phyloP scores from a whole-genome alignment of 2,329 filamentous ascomycete species.

The Colletotrichum magnum region DNA sequence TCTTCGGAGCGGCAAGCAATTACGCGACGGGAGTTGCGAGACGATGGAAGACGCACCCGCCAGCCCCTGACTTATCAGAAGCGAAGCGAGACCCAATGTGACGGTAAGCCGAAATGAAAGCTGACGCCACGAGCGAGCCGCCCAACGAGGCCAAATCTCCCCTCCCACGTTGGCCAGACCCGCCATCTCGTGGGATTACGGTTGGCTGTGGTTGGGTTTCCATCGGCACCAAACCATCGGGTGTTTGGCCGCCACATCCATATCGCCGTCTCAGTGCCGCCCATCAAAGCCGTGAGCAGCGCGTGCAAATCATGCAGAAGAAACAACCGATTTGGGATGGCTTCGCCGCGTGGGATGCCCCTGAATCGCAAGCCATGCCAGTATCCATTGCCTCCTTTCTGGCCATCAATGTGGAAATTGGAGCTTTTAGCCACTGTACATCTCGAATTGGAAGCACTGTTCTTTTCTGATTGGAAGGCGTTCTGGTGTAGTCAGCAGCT shows the following conservation, averaged over 20 bases:
- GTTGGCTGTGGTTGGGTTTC: background rate
- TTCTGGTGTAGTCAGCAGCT: background rate
- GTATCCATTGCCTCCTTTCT: conserved; percentile 11
- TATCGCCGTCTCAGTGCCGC: background rate
- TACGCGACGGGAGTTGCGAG: background rate
- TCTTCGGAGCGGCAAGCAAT: background rate
- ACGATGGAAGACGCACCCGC: background rate
- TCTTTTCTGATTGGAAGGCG: conserved; percentile 11
- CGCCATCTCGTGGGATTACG: background rate
- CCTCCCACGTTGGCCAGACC: conserved; percentile 12
- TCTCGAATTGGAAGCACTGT: background rate
- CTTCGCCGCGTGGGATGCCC: background rate
- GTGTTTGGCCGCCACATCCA: background rate
- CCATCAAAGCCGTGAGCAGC: too few species aligned
- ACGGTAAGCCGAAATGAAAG: conserved; percentile 18
- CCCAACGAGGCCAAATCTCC: background rate
- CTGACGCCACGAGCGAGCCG: conserved; percentile 35
- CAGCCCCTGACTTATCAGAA: background rate
- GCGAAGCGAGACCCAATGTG: conserved; percentile 6
- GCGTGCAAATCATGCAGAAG: too few species aligned
- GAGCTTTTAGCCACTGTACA: conserved; percentile 6
- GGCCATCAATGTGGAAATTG: conserved; percentile 29
- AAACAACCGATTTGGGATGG: too few species aligned
- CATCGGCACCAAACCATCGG: background rate
- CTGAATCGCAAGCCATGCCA: conserved; percentile 17